Evolutionary conservation across 2,329 filamentous ascomycete species (phyloP).

Genomic region (Penicillium sp.): DNA sequence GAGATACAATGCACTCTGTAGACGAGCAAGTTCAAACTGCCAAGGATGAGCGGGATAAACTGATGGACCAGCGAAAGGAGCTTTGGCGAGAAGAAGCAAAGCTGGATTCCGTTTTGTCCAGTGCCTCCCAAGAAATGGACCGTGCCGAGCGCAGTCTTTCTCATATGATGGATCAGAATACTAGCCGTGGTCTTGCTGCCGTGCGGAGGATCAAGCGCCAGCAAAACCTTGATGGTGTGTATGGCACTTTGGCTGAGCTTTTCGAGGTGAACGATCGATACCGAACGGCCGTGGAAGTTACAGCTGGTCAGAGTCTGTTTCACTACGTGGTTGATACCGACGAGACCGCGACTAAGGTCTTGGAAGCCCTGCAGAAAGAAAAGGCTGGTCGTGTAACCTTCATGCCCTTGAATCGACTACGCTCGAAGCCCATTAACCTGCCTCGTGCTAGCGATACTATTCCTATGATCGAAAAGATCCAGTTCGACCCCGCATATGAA

Average conservation of each 20-base stretch:
- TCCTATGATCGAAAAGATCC: constrained; percentile 80
- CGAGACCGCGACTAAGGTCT: constrained; percentile 76
- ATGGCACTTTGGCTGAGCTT: constrained; percentile 91
- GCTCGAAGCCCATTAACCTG: constrained; percentile 68
- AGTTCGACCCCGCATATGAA: constrained; percentile 73
- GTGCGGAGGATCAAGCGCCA: constrained; percentile 80
- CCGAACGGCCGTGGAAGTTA: constrained; percentile 85
- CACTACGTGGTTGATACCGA: constrained; percentile 95
- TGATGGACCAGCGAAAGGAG: constrained; percentile 83
- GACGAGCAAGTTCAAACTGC: constrained; percentile 73
- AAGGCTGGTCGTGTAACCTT: constrained; percentile 88
- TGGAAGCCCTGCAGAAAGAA: constrained; percentile 75
- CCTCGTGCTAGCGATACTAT: constrained; percentile 85
- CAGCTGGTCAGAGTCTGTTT: constrained; percentile 88
- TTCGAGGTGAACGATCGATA: constrained; percentile 82
- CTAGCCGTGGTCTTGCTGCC: constrained; percentile 80
- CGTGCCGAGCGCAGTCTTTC: constrained; percentile 75
- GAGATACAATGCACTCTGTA: constrained; percentile 69
- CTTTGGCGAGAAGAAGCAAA: constrained; percentile 88
- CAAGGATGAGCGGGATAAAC: constrained; percentile 72
- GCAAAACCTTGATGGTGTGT: constrained; percentile 77
- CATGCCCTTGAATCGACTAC: constrained; percentile 84
- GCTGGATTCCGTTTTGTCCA: constrained; percentile 72
- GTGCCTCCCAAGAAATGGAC: constrained; percentile 73
- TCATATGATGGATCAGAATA: constrained; percentile 85